A percentile compares a stretch with the other conserved stretches of the same genome.
Conservation (phyloP, 345 rosid genomes). For the Linum lewisii region DNA sequence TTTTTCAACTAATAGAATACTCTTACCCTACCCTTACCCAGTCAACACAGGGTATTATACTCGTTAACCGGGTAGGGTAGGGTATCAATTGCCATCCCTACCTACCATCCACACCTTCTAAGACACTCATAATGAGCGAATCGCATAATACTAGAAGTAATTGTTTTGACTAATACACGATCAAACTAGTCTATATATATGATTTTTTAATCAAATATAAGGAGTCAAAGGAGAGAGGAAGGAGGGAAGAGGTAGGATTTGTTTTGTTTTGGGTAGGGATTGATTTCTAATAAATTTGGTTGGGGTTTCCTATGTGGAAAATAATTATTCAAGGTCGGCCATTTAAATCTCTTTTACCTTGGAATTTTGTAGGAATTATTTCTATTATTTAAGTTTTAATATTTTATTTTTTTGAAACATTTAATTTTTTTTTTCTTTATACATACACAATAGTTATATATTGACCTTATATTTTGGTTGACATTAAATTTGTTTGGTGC, state of each 20-base stretch:
- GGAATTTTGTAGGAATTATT: conserved; percentile 2
- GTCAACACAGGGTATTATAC: too few relatives aligned
- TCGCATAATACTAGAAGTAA: too few relatives aligned
- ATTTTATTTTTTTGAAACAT: conserved; percentile 14
- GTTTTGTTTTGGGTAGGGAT: background rate
- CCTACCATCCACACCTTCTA: too few relatives aligned
- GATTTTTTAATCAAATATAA: too few relatives aligned
- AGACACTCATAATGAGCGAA: too few relatives aligned
- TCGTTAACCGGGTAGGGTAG: too few relatives aligned
- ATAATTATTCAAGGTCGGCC: conserved; percentile 24
- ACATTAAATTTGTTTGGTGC: conserved; percentile 53
- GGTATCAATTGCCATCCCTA: too few relatives aligned
- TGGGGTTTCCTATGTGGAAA: conserved; percentile 19
- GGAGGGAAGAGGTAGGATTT: background rate
- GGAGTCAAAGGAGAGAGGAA: background rate
- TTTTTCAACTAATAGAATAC: too few relatives aligned
- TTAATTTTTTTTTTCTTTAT: conserved; percentile 15
- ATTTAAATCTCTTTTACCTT: conserved; percentile 15
- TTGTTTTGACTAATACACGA: too few relatives aligned
- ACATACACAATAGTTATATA: conserved; percentile 13
- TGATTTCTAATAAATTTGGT: conserved; percentile 11
- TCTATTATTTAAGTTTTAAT: conserved; percentile 14
- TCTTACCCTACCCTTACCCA: too few relatives aligned
- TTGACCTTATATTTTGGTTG: conserved; percentile 38
- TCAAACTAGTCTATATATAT: too few relatives aligned